Base-by-base conservation (phyloP, 768 basidiomycete species). In the Podaxis sp. region DNA sequence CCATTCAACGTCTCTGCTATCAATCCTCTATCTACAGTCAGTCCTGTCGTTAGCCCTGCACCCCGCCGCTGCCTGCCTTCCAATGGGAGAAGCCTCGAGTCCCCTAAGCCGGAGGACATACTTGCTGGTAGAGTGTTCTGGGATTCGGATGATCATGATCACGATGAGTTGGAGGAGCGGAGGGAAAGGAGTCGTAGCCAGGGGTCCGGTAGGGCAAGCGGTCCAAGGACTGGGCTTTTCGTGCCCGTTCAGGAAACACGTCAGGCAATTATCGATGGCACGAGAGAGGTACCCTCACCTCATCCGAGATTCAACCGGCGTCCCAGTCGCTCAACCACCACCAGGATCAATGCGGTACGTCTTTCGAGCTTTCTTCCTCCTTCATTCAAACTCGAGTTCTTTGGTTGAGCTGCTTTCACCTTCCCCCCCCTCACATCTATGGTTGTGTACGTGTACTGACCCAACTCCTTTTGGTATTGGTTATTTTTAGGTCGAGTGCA, bases 1-100 rank as follows among this genome's bases (percentile, higher is more conserved):
- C 92, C 91, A 7, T 73, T 78, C 63, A 81, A 79, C 19, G 81
- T 89, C 46, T 84, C 84, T 28, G 83, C 85, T 11, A 88, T 92
- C 74, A 83, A 92, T 63, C 91, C 90, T 55, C 74, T 88, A 69
- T 90, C 87, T n/a, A 92, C 88, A 7, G 81, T 92, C 70, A 87
- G 84, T 63, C 84, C 86, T 0, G 74, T 77, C 42, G 78, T 80
- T 12, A 82, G 81, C 60, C 84, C 84, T 39, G 69, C 75, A 15
- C 77, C 75, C 70, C 74, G 42, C 72, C 72, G 57, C 39, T 61
- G 63, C 33, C 40, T 61, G 46, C 57, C 59, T 64, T 48, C 49
- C 49, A 36, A 19, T 36, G 36, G 59, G 36, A 33, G 70, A 64
- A 26, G 64, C 69, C 67, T 42, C 60, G 64, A 44, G 53, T 73